These are phyloP conservation scores for Zygosaccharomyces bisporus DNA, from an alignment of 805 yeast genomes.

Conservation along the genomic window DNA sequence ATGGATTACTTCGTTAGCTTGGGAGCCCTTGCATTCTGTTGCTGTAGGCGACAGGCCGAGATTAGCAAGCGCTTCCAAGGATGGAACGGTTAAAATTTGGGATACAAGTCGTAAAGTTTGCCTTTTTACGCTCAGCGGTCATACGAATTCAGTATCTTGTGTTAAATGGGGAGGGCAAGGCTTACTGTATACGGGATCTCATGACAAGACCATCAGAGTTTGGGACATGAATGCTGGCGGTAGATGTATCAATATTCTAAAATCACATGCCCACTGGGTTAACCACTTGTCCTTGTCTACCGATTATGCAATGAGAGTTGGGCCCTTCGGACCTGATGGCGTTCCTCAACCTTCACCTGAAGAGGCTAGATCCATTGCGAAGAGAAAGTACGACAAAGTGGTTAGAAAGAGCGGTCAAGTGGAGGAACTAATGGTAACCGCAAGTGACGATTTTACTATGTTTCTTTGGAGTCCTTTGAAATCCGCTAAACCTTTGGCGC, in stretches of 20 bases:
- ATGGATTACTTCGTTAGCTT: slow-evolving; percentile 83
- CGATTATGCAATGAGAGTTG: slow-evolving; percentile 80
- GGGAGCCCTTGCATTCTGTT: slow-evolving; percentile 92
- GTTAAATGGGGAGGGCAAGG: slow-evolving; percentile 97
- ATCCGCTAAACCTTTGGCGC: slow-evolving; percentile 74
- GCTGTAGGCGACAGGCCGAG: slow-evolving; percentile 62
- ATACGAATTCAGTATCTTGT: slow-evolving; percentile 83
- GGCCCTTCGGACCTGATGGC: slow-evolving; percentile 79
- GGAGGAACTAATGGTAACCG: slow-evolving; percentile 91
- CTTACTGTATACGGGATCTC: slow-evolving; percentile 81
- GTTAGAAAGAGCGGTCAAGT: slow-evolving; percentile 50
- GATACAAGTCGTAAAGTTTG: slow-evolving; percentile 69
- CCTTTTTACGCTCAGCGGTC: slow-evolving; percentile 75
- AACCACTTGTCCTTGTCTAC: slow-evolving; percentile 90
- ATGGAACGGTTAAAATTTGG: slow-evolving; percentile 87
- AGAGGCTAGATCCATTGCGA: slow-evolving; percentile 48
- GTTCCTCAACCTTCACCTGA: slow-evolving; percentile 41
- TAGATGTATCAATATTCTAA: slow-evolving; percentile 68
- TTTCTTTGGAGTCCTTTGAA: slow-evolving; percentile 91
- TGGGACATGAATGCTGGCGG: slow-evolving; percentile 83
- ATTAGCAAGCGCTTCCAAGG: slow-evolving; percentile 85
- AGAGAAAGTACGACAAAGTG: slow-evolving; percentile 52
- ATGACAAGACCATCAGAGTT: slow-evolving; percentile 87
- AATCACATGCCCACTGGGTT: slow-evolving; percentile 97
- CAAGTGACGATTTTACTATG: slow-evolving; percentile 97